These are phyloP conservation scores for Vigna mungo DNA, from an alignment of 306 rosid genomes.

Conservation along the genomic window DNA sequence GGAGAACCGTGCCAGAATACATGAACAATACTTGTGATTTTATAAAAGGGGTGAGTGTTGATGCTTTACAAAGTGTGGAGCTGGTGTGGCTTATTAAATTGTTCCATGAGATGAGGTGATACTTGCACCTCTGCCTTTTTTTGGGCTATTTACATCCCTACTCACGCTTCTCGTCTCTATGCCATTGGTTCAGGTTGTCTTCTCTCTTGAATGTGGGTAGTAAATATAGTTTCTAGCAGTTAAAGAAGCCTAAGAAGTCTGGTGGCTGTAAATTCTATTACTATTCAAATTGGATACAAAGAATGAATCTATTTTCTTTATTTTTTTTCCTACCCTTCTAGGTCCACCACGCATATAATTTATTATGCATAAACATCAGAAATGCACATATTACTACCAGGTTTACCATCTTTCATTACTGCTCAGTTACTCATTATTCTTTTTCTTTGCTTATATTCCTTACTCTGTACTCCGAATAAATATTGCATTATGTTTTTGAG, in stretches of 20 bases:
- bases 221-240: conserved; percentile 47
- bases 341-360: background rate
- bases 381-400: background rate
- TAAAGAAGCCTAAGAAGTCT: conserved; percentile 25
- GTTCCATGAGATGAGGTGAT: conserved; percentile 57
- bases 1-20: conserved; percentile 94
- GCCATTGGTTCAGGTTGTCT: conserved; percentile 43
- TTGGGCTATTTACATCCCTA: conserved; percentile 45
- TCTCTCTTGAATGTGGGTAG: conserved; percentile 59
- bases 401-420: no score
- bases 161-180: no score
- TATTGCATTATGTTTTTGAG: no score
- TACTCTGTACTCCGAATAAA: no score
- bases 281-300: conserved; percentile 49
- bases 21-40: conserved; percentile 82
- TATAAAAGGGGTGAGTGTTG: conserved; percentile 37
- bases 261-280: no score
- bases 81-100: conserved; percentile 53
- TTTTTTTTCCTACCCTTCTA: conserved; percentile 25
- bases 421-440: no score
- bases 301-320: conserved; percentile 40
- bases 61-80: no score
- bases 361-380: conserved; percentile 5
- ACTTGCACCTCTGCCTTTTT: conserved; percentile 55
- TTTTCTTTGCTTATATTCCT: no score